Evolutionary conservation across 441 rosid species (phyloP), one percentile per base, ranked within the genome.

Genomic region (Raphanus hybrid): DNA sequence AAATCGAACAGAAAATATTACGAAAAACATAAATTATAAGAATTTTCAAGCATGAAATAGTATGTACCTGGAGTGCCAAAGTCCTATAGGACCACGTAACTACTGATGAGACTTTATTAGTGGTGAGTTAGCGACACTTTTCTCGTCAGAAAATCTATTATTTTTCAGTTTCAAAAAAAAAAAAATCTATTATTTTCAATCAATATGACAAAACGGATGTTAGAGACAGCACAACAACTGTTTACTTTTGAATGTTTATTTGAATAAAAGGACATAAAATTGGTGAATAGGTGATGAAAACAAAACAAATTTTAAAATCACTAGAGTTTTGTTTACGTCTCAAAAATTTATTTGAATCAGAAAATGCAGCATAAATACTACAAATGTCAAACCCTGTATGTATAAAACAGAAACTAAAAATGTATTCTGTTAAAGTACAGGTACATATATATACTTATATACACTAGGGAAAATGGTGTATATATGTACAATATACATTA

Each of bases 141-240:
- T 37, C 57, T 65, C 16, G 39, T 20, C 64, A 73, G 11, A 73
- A 29, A 73, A n/a, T 73, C 18, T 10, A n/a, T n/a, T n/a, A n/a
- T n/a, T n/a, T n/a, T n/a, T n/a, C n/a, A n/a, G n/a, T n/a, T n/a
- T n/a, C n/a, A n/a, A n/a, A n/a, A n/a, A n/a, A n/a, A n/a, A n/a
- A n/a, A n/a, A n/a, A n/a, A n/a, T n/a, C n/a, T n/a, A n/a, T n/a
- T n/a, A 20, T 11, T 11, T 43, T 55, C 39, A 41, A 27, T 60
- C 60, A 27, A 29, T 45, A 72, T 62, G 37, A 18, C 8, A 14
- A 61, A 9, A 54, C 12, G 50, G 50, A n/a, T 64, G 16, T 55
- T 43, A 43, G 57, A 39, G 10, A 20, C 60, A 58, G n/a, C 52
- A 11, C 37, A 60, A 60, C 8, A 10, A 45, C 34, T 72, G 29